Evolutionary conservation across 192 early-diverging fungal genomes (phyloP).

Genomic region (Chytriomyces confervae): DNA sequence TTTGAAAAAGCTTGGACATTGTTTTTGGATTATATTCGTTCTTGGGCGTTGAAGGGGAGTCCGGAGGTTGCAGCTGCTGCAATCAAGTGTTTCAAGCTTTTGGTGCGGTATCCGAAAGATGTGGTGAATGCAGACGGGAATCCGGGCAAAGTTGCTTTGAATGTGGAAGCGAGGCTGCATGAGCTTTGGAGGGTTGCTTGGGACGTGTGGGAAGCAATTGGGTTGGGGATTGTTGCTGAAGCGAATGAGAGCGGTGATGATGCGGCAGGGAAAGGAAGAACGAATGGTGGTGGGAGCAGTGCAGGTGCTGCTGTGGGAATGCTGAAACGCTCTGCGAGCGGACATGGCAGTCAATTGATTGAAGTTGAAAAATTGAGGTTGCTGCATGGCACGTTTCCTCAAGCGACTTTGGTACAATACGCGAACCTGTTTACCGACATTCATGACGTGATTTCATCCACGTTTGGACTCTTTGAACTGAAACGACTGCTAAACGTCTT

Average conservation of each 20-base stretch:
- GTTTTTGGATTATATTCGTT: conserved; percentile 76
- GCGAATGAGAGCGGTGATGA: conserved; percentile 40
- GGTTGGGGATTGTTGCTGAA: conserved; percentile 58
- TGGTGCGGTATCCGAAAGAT: conserved; percentile 60
- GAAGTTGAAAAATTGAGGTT: conserved; percentile 21
- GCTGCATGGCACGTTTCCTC: conserved; percentile 64
- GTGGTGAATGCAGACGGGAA: conserved; percentile 26
- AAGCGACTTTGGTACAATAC: conserved; percentile 74
- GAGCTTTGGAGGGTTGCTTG: conserved; percentile 69
- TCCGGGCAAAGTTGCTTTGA: conserved; percentile 24
- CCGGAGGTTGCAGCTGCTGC: conserved; percentile 80
- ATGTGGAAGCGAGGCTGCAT: conserved; percentile 37
- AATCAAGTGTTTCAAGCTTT: conserved; percentile 69
- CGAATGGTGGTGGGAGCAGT: conserved; percentile 38
- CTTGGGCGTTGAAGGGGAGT: conserved; percentile 67
- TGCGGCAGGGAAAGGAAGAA: neutral
- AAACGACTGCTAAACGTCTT: conserved; percentile 55
- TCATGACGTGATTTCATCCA: conserved; percentile 58
- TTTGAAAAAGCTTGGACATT: conserved; percentile 74
- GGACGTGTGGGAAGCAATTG: conserved; percentile 77
- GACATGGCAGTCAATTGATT: conserved; percentile 35
- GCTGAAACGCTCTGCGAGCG: conserved; percentile 27
- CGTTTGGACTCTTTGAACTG: conserved; percentile 64
- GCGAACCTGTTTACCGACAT: conserved; percentile 68
- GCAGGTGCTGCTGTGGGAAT: conserved; percentile 1